A percentile compares a stretch with the other conserved stretches of the same genome.
Conservation (phyloP, 345 rosid genomes). For the Ailanthus altissimus region DNA sequence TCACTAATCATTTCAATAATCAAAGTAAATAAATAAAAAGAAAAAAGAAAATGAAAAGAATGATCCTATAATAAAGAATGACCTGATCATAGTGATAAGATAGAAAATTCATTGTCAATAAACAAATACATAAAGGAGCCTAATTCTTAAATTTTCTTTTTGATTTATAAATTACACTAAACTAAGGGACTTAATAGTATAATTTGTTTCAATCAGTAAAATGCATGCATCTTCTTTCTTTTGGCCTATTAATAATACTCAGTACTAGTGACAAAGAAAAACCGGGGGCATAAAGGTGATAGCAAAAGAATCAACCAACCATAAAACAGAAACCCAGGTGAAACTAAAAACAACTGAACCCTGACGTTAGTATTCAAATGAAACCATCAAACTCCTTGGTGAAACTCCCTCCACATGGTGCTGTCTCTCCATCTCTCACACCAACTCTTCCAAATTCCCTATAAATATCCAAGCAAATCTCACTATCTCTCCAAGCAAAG, state of each 20-base stretch:
- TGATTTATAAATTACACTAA: too few relatives aligned
- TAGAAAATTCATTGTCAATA: too few relatives aligned
- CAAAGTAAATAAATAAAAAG: not conserved
- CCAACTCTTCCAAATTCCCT: not conserved
- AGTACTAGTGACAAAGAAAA: not conserved
- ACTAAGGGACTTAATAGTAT: not conserved
- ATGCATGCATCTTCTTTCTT: not conserved
- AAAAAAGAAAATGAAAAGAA: not conserved
- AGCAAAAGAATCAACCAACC: conserved; percentile 21
- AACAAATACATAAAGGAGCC: too few relatives aligned
- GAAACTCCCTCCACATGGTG: conserved; percentile 13
- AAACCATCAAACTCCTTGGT: conserved; percentile 40
- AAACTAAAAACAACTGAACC: conserved; percentile 34
- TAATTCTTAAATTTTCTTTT: too few relatives aligned
- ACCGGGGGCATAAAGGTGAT: conserved; percentile 4
- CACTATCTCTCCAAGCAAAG: conserved; percentile 5
- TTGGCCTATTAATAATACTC: not conserved
- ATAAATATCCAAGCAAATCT: conserved; percentile 29
- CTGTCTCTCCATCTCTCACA: not conserved
- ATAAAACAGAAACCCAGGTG: conserved; percentile 11
- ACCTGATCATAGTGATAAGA: too few relatives aligned
- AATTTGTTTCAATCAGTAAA: not conserved
- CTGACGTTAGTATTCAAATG: conserved; percentile 25
- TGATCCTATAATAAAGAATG: too few relatives aligned
- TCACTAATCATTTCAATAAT: too few relatives aligned